Conservation (phyloP, 306 rosid genomes). For the Quercus wislizeni region DNA sequence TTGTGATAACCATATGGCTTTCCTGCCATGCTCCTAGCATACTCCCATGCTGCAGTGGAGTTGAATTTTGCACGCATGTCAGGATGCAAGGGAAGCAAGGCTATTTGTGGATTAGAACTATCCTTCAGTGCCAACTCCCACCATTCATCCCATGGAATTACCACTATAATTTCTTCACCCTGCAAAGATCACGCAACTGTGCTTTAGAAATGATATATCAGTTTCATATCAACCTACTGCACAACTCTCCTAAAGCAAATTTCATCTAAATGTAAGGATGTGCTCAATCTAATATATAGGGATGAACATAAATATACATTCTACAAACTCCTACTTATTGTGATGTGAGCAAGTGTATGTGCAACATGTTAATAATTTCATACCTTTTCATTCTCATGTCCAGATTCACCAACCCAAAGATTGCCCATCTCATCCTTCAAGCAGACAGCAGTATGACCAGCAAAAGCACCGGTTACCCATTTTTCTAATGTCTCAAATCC, state of each 20-base stretch:
- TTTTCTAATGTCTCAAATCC: slow-evolving; percentile 97
- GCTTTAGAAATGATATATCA: background rate
- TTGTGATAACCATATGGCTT: slow-evolving; percentile 99
- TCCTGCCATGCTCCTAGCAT: slow-evolving; percentile 89
- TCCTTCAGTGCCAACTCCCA: slow-evolving; percentile 87
- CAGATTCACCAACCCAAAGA: slow-evolving; percentile 99
- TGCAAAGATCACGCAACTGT: slow-evolving; percentile 25
- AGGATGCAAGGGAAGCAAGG: slow-evolving; percentile 89
- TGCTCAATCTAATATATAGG: background rate
- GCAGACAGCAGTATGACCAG: slow-evolving; percentile 98
- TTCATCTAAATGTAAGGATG: background rate
- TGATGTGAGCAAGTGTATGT: background rate
- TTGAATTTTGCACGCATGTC: slow-evolving; percentile 73
- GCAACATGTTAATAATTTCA: slow-evolving; percentile 14
- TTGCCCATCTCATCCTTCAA: slow-evolving; percentile 89
- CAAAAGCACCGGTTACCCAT: slow-evolving; percentile 99
- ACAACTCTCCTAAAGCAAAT: background rate
- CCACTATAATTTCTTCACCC: slow-evolving; percentile 95
- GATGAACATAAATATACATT: background rate
- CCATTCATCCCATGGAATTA: slow-evolving; percentile 98
- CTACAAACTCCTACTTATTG: too few relatives aligned
- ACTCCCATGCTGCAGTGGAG: slow-evolving; percentile 93
- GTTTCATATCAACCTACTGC: background rate
- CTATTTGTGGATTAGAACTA: slow-evolving; percentile 88
- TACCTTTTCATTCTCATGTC: slow-evolving; percentile 98